Base-by-base conservation (phyloP, 257 asterid genomes). In the Linaria vulgaris region DNA sequence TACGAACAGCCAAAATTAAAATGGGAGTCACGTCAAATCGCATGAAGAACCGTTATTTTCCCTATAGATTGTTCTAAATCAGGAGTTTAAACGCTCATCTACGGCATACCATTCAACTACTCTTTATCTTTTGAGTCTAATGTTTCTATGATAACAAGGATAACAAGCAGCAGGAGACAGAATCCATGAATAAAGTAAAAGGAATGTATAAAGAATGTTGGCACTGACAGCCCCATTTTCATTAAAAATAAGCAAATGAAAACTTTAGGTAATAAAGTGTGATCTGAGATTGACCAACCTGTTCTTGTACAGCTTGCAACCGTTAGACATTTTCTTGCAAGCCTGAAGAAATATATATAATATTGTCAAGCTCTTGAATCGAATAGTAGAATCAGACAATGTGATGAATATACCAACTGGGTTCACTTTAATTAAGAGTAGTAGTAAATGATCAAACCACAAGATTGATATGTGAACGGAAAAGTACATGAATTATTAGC, bases 241-340 rank as follows among this genome's bases (percentile, higher is more conserved):
- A 34, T 7, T 34, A 34, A 11, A 11, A 3, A 11, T n/a, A n/a
- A 8, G 10, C 5, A 7, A 34, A 34, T 34, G 11, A 7, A 34
- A 7, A 34, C 11, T 34, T 20, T 23, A 68, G 52, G 68, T 20
- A 11, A 57, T n/a, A n/a, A 51, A 69, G 45, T 70, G 59, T 62
- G 44, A 52, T 46, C 67, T 48, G 22, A 49, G 23, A 59, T 47
- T 23, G 50, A 64, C 67, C 59, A 68, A 92, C 97, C 97, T 89
- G 91, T 74, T 92, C 96, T 77, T 85, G 97, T 57, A 82, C 56
- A 48, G 84, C 85, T 79, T 83, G 91, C 90, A 92, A 79, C 83
- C 54, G 86, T 81, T 94, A 60, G 86, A 75, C 72, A 94, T 61
- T 77, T 90, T 90, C 85, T 80, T 83, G 79, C 80, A 74, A 70